Conservation (phyloP, 1,284 basidiomycete genomes). For the Quambalaria eucalypti region DNA sequence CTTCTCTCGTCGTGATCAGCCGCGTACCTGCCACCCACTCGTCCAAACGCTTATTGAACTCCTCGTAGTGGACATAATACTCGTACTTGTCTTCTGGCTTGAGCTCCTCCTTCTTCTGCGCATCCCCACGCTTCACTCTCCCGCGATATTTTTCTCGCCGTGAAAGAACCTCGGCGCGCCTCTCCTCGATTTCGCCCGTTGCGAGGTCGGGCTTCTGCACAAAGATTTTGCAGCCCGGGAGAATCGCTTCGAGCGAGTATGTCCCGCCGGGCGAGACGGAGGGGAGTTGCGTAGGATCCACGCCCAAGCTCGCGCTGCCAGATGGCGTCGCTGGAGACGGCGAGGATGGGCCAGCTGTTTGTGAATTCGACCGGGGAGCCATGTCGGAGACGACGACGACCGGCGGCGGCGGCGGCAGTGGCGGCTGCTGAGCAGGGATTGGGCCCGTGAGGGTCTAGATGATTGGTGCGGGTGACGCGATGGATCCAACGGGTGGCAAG, state of each 20-base stretch:
- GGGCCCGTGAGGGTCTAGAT: too few species aligned
- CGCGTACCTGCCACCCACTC: slow-evolving; percentile 92
- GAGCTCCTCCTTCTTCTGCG: slow-evolving; percentile 55
- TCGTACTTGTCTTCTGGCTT: slow-evolving; percentile 53
- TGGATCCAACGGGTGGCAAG: too few species aligned
- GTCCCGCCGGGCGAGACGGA: slow-evolving; percentile 23
- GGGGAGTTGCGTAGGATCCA: neutral
- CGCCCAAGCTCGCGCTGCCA: too few species aligned
- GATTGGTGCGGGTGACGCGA: too few species aligned
- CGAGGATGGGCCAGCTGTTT: slow-evolving; percentile 1
- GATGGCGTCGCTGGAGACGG: neutral
- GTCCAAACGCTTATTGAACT: slow-evolving; percentile 95
- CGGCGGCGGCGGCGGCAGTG: too few species aligned
- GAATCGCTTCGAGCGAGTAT: slow-evolving; percentile 32
- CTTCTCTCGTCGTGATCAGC: slow-evolving; percentile 71
- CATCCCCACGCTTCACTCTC: slow-evolving; percentile 13
- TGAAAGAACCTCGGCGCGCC: slow-evolving; percentile 42
- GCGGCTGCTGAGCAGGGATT: too few species aligned
- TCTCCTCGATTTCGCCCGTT: slow-evolving; percentile 38
- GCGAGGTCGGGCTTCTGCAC: slow-evolving; percentile 39
- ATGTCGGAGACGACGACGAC: slow-evolving; percentile 10
- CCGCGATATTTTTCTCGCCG: slow-evolving; percentile 27
- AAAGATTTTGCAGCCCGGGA: slow-evolving; percentile 38
- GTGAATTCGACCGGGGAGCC: neutral
- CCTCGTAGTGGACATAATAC: slow-evolving; percentile 94